Base-by-base conservation (phyloP, 768 basidiomycete species). In the Neoboletus subvelutipes region DNA sequence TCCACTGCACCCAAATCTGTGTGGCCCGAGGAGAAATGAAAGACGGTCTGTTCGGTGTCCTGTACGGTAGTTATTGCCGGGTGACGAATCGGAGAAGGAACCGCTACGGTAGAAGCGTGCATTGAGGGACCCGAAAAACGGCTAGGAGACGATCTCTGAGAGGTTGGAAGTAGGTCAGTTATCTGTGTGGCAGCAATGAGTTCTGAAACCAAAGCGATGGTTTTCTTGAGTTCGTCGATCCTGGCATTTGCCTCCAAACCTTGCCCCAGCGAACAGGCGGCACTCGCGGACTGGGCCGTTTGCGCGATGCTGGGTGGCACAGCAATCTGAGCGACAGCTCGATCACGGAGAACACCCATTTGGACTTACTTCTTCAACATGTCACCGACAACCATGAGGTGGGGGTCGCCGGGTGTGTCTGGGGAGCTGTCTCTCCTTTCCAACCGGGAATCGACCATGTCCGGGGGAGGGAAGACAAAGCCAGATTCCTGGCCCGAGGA, bases 281-380 rank as follows among this genome's bases (percentile, higher is more conserved):
- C 76, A 41, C 78, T 81, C 42, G 83, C 85, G 43, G 82, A 81
- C 52, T 79, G 76, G 39, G 85, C 84, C 17, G 83, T 84, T 53
- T 81, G 77, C 41, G 80, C 83, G 61, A 87, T 85, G 68, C 86
- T 87, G 64, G 41, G 60, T 53, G 59, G 56, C 51, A 65, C 58
- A 59, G 55, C 60, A 57, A 66, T 56, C 58, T 60, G 42, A 67
- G 66, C 37, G 56, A 29, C 40, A 2, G 59, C 31, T 2, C 11
- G 3, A 40, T 18, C 26, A 45, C 12, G 6, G 28, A 31, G 18
- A 15, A 22, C 13, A 45, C 59, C 33, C 24, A 47, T 2, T 18
- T 33, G 24, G 22, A 69, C 81, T 69, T 63, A 87, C 87, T 81
- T 78, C 67, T 78, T 79, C 40, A 82, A 69, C 74, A 82, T 75